phyloP scores from a whole-genome alignment of 2,329 filamentous ascomycete genomes.

The Westerdykella aurantiaca region DNA sequence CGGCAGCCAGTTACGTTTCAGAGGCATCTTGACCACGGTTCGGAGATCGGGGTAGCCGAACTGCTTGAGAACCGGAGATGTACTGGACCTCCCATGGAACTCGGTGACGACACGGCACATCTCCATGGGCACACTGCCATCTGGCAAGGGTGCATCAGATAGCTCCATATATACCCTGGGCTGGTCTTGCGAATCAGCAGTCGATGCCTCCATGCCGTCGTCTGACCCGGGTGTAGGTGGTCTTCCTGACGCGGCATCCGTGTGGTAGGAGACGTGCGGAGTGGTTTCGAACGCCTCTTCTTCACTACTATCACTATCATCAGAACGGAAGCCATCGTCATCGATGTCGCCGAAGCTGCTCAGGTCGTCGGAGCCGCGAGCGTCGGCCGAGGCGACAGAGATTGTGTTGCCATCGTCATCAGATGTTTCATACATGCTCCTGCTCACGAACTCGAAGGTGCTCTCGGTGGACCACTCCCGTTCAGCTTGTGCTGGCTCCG shows the following conservation, averaged over 20 bases:
- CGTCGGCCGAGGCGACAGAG: constrained; percentile 33
- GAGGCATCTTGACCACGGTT: constrained; percentile 23
- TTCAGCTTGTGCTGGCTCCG: no score
- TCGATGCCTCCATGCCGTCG: constrained; percentile 29
- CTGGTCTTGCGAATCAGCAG: constrained; percentile 19
- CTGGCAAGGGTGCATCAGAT: constrained; percentile 17
- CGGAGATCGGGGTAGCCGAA: constrained; percentile 26
- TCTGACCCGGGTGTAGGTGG: constrained; percentile 12
- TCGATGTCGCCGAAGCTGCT: constrained; percentile 30
- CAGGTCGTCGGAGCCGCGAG: constrained; percentile 29
- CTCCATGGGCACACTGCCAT: constrained; percentile 6
- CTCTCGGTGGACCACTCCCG: constrained; percentile 24
- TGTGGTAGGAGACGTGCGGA: constrained; percentile 6
- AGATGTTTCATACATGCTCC: constrained; percentile 26
- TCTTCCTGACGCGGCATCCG: constrained; percentile 4
- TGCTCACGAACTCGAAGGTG: constrained; percentile 31
- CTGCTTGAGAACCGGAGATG: constrained; percentile 20
- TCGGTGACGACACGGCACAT: constrained; percentile 19
- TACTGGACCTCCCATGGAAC: constrained; percentile 17
- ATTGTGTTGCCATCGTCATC: constrained; percentile 36
- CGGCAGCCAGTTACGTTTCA: constrained; percentile 21
- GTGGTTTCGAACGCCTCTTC: constrained; percentile 16
- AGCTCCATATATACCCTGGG: constrained; percentile 17
- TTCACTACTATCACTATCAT: constrained; percentile 14
- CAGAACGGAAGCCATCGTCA: constrained; percentile 5